Evolutionary conservation across 2,329 filamentous ascomycete genomes (phyloP), one percentile per base, ranked within the genome.

Genomic region (Neopestalotiopsis rosae): DNA sequence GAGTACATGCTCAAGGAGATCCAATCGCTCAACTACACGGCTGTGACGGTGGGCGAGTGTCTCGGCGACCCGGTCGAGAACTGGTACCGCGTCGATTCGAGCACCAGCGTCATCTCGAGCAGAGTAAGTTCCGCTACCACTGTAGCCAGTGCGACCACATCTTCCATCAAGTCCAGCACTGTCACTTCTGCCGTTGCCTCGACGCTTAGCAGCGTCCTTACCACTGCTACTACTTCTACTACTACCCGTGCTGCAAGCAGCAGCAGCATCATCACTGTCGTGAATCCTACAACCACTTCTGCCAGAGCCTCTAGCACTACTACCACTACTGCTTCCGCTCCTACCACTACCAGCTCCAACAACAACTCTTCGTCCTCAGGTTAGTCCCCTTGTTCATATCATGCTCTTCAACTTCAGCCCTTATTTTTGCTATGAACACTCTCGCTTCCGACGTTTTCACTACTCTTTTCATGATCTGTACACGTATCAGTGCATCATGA

Each of bases 1-100:
- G 69, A 74, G 20, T 78, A 77, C 67, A 80, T 81, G 78, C 64
- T 80, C 12, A 59, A 72, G 32, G 71, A 69, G 59, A 73, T 85
- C 42, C 72, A 75, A 34, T 71, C 67, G 5, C 75, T 79, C n/a
- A 82, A 82, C 0, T 78, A 76, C 67, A 73, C 59, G 62, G 78
- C 77, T 68, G 83, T 84, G 42, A 83, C 83, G 1, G 79, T 85
- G 32, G 85, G 83, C 4, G 79, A 85, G 65, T 86, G 84, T 69
- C 74, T 86, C 49, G 80, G 79, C 5, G 83, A 86, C 69, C 74
- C 82, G 5, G 68, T 69, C 7, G 77, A 73, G 13, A 77, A 80
- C 62, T 87, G 84, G 85, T 87, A 87, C 73, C 34, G 42, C 24
- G 34, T 57, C n/a, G 64, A 66, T 28, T 49, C n/a, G 14, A 40